phyloP scores from a whole-genome alignment of 306 rosid species.

The Purshia tridentata region DNA sequence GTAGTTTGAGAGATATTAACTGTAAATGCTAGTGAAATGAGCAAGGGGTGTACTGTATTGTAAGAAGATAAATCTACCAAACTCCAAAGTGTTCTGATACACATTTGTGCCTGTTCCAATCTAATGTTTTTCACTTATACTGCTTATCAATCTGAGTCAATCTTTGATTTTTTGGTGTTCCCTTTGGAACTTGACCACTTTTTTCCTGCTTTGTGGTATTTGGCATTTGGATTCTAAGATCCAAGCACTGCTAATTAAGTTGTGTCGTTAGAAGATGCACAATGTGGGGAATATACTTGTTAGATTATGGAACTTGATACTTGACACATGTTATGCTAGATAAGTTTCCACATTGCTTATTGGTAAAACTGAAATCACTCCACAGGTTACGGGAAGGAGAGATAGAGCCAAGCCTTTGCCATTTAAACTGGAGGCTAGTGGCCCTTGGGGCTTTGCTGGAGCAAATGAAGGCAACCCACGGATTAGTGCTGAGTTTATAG shows the following conservation, averaged over 20 bases:
- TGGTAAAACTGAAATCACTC: constrained; percentile 17
- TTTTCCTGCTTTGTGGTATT: background rate
- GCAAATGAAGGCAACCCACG: constrained; percentile 90
- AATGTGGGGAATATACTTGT: background rate
- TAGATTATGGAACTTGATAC: background rate
- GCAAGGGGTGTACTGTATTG: background rate
- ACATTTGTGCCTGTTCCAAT: background rate
- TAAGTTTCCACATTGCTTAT: constrained; percentile 12
- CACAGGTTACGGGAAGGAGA: constrained; percentile 96
- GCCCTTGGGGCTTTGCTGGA: constrained; percentile 90
- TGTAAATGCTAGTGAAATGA: background rate
- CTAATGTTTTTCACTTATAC: background rate
- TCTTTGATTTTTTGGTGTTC: background rate
- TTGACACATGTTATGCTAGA: background rate
- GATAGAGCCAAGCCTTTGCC: constrained; percentile 94
- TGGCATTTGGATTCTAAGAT: background rate
- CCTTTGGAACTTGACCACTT: background rate
- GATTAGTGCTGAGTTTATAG: constrained; percentile 83
- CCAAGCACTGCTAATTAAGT: background rate
- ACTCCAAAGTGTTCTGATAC: background rate
- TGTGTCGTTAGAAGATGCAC: background rate
- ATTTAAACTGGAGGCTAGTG: constrained; percentile 69
- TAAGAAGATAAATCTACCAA: background rate
- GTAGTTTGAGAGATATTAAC: background rate
- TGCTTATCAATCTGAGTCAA: background rate